These are phyloP conservation scores for Golubevia pallescens DNA, from an alignment of 1,284 basidiomycete species.

Conservation along the genomic window DNA sequence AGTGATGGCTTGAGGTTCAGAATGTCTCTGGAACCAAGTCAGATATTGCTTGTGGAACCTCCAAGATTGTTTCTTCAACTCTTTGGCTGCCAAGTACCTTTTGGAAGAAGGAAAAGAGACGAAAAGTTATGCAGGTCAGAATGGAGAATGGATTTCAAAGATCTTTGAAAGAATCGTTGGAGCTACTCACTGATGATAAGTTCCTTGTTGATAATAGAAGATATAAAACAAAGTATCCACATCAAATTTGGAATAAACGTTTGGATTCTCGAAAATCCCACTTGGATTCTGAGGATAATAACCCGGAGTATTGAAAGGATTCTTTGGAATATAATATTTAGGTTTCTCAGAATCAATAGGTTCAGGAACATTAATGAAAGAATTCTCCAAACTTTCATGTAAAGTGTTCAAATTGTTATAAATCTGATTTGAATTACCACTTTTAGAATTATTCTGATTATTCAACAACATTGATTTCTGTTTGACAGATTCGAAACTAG, in stretches of 20 bases:
- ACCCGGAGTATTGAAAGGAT: slow-evolving; percentile 86
- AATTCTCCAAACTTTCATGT: slow-evolving; percentile 88
- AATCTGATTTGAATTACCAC: neutral
- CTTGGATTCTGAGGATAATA: slow-evolving; percentile 93
- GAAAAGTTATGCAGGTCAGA: too few relatives aligned
- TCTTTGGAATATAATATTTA: slow-evolving; percentile 87
- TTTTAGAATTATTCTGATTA: too few relatives aligned
- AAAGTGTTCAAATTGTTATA: neutral
- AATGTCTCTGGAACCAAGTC: slow-evolving; percentile 99
- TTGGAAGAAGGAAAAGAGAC: neutral
- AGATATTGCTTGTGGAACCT: slow-evolving; percentile 99
- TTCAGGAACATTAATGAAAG: slow-evolving; percentile 85
- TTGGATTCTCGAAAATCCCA: slow-evolving; percentile 80
- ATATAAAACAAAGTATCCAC: slow-evolving; percentile 98
- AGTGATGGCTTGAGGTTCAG: slow-evolving; percentile 98
- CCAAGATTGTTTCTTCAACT: slow-evolving; percentile 97
- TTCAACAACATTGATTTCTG: slow-evolving; percentile 75
- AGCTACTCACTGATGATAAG: slow-evolving; percentile 85
- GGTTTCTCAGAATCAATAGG: slow-evolving; percentile 81
- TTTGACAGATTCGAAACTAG: slow-evolving; percentile 92
- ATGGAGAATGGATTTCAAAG: neutral
- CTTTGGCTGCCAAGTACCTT: slow-evolving; percentile 93
- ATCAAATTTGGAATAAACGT: slow-evolving; percentile 88
- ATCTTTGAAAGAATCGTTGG: too few relatives aligned
- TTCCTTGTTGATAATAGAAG: slow-evolving; percentile 96